Evolutionary conservation across 23 red algal species (phyloP), one percentile per base, ranked within the genome.

Genomic region (Gracilaria gracilis): DNA sequence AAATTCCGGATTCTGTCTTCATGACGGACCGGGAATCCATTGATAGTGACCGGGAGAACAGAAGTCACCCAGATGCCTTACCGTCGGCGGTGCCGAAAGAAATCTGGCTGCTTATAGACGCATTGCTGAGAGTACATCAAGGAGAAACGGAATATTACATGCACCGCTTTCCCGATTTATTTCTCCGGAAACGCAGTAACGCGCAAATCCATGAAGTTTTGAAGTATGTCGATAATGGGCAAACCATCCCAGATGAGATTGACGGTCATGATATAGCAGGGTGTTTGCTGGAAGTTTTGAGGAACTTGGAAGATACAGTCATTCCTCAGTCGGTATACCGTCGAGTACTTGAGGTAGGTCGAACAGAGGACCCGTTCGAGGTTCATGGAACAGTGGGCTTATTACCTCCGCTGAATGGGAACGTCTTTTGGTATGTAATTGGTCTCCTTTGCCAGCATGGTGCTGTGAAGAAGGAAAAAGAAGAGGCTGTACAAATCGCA

Each of bases 391-490:
- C 80, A 24, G 51, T 91, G 24, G 23, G 62, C 15, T 39, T 81
- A 28, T 57, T 91, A 24, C 88, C 88, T 23, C 78, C 88, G 19
- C 21, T 91, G 57, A 91, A 91, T 65, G 55, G 20, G 12, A 91
- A 91, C 61, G 61, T 91, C 13, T 91, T 91, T 42, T 83, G 88
- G 76, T 91, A 91, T 48, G 35, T 91, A 4, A 75, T 91, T 75
- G 78, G 77, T 28, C 42, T 91, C 59, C 76, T 91, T 36, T 72
- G 75, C 48, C 44, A 81, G n/a, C 44, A 36, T 35, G 33, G 36
- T 29, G 34, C 70, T 27, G 57, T 91, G 0, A 70, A 85, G 35
- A 72, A 91, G 49, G 42, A 79, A 37, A 27, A 16, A 38, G 57
- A 77, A 15, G 71, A 80, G n/a, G 53, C 35, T n/a, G 25, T n/a